A percentile compares a stretch with the other conserved stretches of the same genome.
These are phyloP conservation scores for Tolypocladium sp. DNA, from an alignment of 2,329 filamentous ascomycete species.

Conservation along the genomic window DNA sequence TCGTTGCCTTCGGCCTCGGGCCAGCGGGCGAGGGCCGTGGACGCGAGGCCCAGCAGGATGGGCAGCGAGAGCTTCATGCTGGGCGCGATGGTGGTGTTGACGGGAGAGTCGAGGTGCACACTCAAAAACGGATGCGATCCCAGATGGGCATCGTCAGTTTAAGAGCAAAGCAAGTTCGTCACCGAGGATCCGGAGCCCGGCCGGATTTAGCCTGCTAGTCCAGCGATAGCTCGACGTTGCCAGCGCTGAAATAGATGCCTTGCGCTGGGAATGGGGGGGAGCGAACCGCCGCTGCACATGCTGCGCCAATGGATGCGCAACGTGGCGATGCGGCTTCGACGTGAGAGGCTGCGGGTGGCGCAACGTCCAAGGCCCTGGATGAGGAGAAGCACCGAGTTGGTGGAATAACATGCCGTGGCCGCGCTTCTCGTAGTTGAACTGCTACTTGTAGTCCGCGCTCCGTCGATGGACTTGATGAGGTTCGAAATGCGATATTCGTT, in stretches of 20 bases:
- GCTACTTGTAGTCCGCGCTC: too few species aligned
- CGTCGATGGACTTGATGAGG: too few species aligned
- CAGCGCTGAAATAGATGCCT: background rate
- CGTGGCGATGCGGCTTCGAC: background rate
- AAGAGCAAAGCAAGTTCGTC: background rate
- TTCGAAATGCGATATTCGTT: too few species aligned
- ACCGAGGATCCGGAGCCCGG: background rate
- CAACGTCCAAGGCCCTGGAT: background rate
- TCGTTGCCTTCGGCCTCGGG: constrained; percentile 24
- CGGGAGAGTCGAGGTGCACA: background rate
- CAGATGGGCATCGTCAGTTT: background rate
- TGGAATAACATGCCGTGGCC: too few species aligned
- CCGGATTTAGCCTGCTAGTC: background rate
- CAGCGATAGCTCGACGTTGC: background rate
- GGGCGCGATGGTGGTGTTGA: background rate
- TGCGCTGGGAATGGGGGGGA: background rate
- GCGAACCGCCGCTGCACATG: background rate
- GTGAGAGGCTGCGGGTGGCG: background rate
- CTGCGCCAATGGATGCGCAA: background rate
- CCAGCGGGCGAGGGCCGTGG: constrained; percentile 18
- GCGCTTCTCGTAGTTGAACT: too few species aligned
- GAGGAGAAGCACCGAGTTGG: background rate
- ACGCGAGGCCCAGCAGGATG: constrained; percentile 17
- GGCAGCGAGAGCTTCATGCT: constrained; percentile 24
- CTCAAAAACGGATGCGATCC: background rate